These are phyloP conservation scores for Purshia tridentata DNA, from an alignment of 306 rosid species.

Conservation along the genomic window DNA sequence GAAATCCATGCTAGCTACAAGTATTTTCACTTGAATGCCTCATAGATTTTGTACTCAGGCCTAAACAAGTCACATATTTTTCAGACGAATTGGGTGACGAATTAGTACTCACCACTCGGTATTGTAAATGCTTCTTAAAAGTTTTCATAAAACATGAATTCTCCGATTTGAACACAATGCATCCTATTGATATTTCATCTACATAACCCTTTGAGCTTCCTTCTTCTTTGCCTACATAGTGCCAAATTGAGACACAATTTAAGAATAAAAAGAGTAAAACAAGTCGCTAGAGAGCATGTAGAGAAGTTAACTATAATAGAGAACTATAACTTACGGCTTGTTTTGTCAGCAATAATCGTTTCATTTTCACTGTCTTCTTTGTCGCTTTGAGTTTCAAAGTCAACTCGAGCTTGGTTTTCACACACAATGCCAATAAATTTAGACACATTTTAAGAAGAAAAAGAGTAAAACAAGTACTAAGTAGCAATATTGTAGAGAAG, in stretches of 20 bases:
- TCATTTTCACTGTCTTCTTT: too few relatives aligned
- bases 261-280: not conserved
- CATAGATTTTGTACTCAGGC: too few relatives aligned
- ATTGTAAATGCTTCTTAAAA: not conserved
- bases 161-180: constrained; percentile 12
- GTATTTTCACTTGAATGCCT: too few relatives aligned
- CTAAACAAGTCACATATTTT: too few relatives aligned
- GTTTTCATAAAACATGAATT: not conserved
- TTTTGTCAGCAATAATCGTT: too few relatives aligned
- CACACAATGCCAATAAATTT: too few relatives aligned
- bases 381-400: too few relatives aligned
- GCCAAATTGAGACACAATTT: not conserved
- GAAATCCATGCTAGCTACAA: too few relatives aligned
- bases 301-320: not conserved
- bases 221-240: not conserved
- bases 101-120: constrained; percentile 8
- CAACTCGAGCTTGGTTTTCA: too few relatives aligned
- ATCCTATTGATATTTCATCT: not conserved
- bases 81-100: not conserved
- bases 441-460: too few relatives aligned
- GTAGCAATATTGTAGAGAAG: not conserved
- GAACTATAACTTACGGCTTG: too few relatives aligned
- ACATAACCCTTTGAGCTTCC: not conserved
- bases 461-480: too few relatives aligned
- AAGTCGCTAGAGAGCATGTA: not conserved